A percentile compares a stretch with the other conserved stretches of the same genome.
Evolutionary conservation across 352 stramenopile species (phyloP).

Genomic region (Elongisporangium senticosum): DNA sequence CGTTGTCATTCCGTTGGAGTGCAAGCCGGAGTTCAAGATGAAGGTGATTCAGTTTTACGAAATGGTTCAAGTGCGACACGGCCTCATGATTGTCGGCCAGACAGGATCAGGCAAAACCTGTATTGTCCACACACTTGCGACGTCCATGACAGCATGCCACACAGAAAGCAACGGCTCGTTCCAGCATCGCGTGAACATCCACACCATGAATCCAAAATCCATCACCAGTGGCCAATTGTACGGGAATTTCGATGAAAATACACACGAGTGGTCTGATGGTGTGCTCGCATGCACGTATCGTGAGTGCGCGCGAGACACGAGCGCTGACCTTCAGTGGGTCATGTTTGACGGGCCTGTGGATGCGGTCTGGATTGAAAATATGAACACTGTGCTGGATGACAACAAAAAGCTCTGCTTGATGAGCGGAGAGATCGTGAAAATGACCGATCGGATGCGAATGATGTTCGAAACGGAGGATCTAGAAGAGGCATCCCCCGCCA

Average conservation of each 20-base stretch:
- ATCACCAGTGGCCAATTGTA: slow-evolving; percentile 94
- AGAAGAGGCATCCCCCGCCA: slow-evolving; percentile 82
- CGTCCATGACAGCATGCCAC: slow-evolving; percentile 68
- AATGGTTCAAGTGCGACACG: slow-evolving; percentile 92
- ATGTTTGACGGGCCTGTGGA: slow-evolving; percentile 93
- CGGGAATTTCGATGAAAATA: slow-evolving; percentile 92
- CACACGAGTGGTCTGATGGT: slow-evolving; percentile 94
- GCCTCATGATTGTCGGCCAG: slow-evolving; percentile 94
- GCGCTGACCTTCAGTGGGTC: slow-evolving; percentile 87
- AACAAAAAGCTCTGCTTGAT: slow-evolving; percentile 95
- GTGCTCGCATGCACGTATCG: slow-evolving; percentile 93
- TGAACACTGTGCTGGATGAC: slow-evolving; percentile 93
- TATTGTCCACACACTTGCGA: slow-evolving; percentile 81
- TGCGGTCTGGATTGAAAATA: slow-evolving; percentile 95
- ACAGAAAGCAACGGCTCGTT: slow-evolving; percentile 44
- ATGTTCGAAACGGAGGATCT: slow-evolving; percentile 95
- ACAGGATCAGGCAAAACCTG: slow-evolving; percentile 93
- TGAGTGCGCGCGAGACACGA: slow-evolving; percentile 85
- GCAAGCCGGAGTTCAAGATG: slow-evolving; percentile 81
- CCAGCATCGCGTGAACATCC: slow-evolving; percentile 66
- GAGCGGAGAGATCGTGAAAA: slow-evolving; percentile 93
- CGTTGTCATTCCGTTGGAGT: slow-evolving; percentile 52
- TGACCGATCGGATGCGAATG: slow-evolving; percentile 94
- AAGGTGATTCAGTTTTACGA: slow-evolving; percentile 95
- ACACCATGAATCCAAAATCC: slow-evolving; percentile 94